Evolutionary conservation across 176 grass and related monocot genomes (phyloP).

Genomic region (Musa beccarii): DNA sequence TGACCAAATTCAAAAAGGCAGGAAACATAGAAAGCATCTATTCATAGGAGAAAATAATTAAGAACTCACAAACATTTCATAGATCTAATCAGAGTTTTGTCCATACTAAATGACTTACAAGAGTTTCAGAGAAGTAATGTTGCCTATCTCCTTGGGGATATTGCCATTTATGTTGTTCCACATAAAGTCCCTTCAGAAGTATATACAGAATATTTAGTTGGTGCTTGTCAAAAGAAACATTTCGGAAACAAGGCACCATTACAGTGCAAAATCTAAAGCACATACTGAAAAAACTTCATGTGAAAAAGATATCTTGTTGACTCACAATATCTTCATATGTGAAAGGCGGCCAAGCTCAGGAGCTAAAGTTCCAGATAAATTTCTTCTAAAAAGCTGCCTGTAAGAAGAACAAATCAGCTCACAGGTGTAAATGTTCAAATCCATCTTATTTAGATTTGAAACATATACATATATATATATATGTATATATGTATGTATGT

Average conservation of each 20-base stretch:
- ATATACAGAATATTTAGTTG: constrained; percentile 3
- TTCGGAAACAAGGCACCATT: background rate
- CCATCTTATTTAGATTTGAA: background rate
- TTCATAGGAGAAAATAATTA: background rate
- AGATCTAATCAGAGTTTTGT: background rate
- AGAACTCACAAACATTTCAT: background rate
- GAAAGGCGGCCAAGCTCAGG: constrained; percentile 71
- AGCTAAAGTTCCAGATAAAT: constrained; percentile 68
- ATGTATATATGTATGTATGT: too few relatives aligned
- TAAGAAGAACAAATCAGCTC: constrained; percentile 14
- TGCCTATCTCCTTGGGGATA: constrained; percentile 86
- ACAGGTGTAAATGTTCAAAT: background rate
- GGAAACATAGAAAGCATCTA: background rate
- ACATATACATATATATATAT: background rate
- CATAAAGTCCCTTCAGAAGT: constrained; percentile 88
- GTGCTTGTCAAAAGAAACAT: constrained; percentile 7
- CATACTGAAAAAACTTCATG: background rate
- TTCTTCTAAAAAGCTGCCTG: constrained; percentile 72
- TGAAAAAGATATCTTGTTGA: background rate
- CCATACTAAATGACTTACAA: constrained; percentile 40
- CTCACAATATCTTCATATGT: constrained; percentile 84
- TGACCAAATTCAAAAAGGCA: background rate
- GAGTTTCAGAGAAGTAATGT: constrained; percentile 66
- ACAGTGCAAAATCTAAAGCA: constrained; percentile 3
- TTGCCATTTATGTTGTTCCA: constrained; percentile 79